A percentile compares a stretch with the other conserved stretches of the same genome.
These are phyloP conservation scores for Elsinoe perseae DNA, from an alignment of 2,329 filamentous ascomycete genomes.

Conservation along the genomic window DNA sequence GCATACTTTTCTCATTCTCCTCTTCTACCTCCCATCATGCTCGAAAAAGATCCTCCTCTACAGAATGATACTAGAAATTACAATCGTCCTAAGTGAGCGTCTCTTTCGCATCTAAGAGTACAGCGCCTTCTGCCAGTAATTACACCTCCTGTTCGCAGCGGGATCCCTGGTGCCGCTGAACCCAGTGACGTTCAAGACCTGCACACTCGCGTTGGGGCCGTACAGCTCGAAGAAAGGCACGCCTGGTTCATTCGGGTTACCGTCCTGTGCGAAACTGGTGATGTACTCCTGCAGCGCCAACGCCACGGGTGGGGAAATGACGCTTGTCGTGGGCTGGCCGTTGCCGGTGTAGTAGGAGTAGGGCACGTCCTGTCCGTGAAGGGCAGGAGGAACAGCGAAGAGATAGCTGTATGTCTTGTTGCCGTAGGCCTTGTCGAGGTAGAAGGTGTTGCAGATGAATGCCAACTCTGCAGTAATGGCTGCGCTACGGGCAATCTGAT, in stretches of 20 bases:
- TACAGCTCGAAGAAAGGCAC: constrained; percentile 42
- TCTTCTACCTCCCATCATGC: neutral
- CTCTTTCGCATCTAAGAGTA: constrained; percentile 24
- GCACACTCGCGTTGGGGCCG: constrained; percentile 37
- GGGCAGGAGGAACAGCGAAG: constrained; percentile 46
- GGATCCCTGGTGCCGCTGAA: constrained; percentile 39
- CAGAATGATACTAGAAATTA: constrained; percentile 11
- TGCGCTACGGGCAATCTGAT: constrained; percentile 36
- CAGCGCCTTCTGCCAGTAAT: constrained; percentile 47
- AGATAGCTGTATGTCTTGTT: constrained; percentile 46
- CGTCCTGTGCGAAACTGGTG: constrained; percentile 36
- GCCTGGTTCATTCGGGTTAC: constrained; percentile 32
- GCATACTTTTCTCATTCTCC: neutral
- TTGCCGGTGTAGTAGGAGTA: constrained; percentile 47
- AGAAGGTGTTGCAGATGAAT: constrained; percentile 48
- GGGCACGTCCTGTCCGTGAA: constrained; percentile 46
- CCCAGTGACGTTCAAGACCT: constrained; percentile 37
- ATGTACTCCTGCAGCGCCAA: constrained; percentile 41
- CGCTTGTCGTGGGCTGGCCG: constrained; percentile 2
- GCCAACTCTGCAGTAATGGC: constrained; percentile 37
- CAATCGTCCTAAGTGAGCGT: neutral
- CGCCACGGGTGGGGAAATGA: constrained; percentile 29
- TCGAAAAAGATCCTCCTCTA: neutral
- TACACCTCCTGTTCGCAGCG: constrained; percentile 42
- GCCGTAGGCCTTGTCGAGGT: constrained; percentile 39